These are phyloP conservation scores for Xylaria venustula DNA, from an alignment of 495 filamentous ascomycete genomes.

Conservation along the genomic window DNA sequence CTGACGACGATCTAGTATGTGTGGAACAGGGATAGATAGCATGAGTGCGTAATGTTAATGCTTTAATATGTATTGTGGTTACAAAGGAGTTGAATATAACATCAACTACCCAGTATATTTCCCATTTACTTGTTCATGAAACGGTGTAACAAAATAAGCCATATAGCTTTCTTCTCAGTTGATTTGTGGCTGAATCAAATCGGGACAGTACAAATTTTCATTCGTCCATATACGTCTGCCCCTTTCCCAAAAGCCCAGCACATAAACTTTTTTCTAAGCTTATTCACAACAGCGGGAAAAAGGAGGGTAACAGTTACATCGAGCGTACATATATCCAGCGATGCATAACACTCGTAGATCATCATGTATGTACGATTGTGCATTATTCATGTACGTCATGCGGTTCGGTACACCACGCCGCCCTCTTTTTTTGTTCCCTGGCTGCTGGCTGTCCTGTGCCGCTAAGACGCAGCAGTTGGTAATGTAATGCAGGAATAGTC, in stretches of 20 bases:
- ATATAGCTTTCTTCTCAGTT: not conserved
- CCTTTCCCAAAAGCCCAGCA: not conserved
- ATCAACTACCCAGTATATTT: too few species aligned
- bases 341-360: not conserved
- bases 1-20: not conserved
- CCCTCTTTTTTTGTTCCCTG: too few species aligned
- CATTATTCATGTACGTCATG: conserved; percentile 2
- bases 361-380: conserved; percentile 7
- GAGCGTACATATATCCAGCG: not conserved
- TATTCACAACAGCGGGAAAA: not conserved
- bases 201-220: not conserved
- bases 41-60: not conserved
- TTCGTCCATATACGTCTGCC: not conserved
- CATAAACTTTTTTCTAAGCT: not conserved
- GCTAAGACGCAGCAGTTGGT: conserved; percentile 6
- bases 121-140: not conserved
- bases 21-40: not conserved
- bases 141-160: not conserved
- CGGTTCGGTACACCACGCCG: not conserved
- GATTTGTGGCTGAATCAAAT: not conserved
- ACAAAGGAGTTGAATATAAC: too few species aligned
- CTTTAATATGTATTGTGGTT: too few species aligned
- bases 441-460: not conserved
- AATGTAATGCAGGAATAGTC: not conserved
- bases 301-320: conserved; percentile 1